Conservation (phyloP, 257 asterid genomes). For the Nyctanthes arbortristis region DNA sequence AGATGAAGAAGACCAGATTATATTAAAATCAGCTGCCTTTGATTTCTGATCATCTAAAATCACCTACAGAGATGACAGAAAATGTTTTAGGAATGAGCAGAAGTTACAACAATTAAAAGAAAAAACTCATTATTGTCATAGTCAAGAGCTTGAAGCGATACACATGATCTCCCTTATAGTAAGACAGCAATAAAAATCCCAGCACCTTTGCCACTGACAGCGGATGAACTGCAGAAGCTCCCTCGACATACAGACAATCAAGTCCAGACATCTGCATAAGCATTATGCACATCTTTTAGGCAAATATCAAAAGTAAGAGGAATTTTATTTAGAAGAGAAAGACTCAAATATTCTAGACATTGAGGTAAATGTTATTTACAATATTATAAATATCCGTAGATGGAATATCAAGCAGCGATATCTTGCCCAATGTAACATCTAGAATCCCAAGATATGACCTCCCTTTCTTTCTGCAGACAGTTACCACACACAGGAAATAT, state of each 20-base stretch:
- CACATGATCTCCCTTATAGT: not conserved
- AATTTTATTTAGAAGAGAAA: constrained; percentile 9
- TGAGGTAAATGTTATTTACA: constrained; percentile 38
- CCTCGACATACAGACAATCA: constrained; percentile 73
- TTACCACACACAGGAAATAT: constrained; percentile 19
- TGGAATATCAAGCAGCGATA: constrained; percentile 64
- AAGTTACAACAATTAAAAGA: not conserved
- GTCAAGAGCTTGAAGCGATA: constrained; percentile 23
- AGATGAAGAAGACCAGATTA: constrained; percentile 76
- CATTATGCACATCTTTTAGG: constrained; percentile 13
- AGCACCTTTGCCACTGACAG: constrained; percentile 81
- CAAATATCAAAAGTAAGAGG: constrained; percentile 6
- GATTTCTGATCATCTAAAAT: constrained; percentile 64
- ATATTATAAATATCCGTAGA: constrained; percentile 77
- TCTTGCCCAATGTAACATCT: constrained; percentile 59
- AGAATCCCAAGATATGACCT: constrained; percentile 80
- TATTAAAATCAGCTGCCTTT: constrained; percentile 60
- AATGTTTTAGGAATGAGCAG: constrained; percentile 11
- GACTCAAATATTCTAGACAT: constrained; percentile 2
- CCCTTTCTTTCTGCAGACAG: constrained; percentile 75
- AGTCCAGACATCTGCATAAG: constrained; percentile 61
- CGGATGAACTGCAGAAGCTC: constrained; percentile 86
- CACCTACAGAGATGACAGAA: constrained; percentile 55
- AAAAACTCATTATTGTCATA: not conserved
- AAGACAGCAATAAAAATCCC: constrained; percentile 6